A percentile compares a stretch with the other conserved stretches of the same genome.
Evolutionary conservation across 1,284 basidiomycete species (phyloP).

Genomic region (Hymenochaete sp.): DNA sequence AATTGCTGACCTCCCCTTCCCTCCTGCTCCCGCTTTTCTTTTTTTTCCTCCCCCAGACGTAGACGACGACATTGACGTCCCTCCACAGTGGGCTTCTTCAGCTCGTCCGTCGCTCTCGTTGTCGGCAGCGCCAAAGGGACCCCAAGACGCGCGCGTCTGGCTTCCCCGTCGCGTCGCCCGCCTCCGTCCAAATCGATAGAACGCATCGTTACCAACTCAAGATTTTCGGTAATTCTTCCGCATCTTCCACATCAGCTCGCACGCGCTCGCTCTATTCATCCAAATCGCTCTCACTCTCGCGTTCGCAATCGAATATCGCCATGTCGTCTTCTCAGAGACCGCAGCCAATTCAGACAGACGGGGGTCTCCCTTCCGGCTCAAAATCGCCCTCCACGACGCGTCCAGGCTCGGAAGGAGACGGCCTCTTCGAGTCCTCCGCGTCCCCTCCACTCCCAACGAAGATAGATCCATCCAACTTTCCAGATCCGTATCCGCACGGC

Average conservation of each 20-base stretch:
- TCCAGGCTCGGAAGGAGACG: conserved; percentile 33
- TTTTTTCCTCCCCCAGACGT: conserved; percentile 10
- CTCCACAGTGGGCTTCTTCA: conserved; percentile 3
- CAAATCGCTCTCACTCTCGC: neutral
- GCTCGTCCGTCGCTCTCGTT: conserved; percentile 7
- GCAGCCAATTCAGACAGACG: conserved; percentile 6
- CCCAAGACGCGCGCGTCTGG: neutral
- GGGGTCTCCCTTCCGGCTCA: conserved; percentile 1
- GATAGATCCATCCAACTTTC: conserved; percentile 53
- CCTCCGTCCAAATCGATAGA: conserved; percentile 1
- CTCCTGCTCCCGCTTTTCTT: too few species aligned
- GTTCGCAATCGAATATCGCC: neutral
- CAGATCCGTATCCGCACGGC: conserved; percentile 38
- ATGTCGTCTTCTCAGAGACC: conserved; percentile 8
- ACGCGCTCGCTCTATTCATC: too few species aligned
- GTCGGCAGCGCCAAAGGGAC: conserved; percentile 6
- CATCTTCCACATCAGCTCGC: too few species aligned
- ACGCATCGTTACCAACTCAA: conserved; percentile 2
- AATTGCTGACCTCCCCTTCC: too few species aligned
- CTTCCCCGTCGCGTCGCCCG: neutral
- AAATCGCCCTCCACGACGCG: conserved; percentile 12
- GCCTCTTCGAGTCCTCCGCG: conserved; percentile 31
- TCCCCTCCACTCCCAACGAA: conserved; percentile 39
- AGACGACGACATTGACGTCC: conserved; percentile 11
- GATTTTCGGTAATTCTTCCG: conserved; percentile 4